Evolutionary conservation across 805 yeast species (phyloP), one percentile per base, ranked within the genome.

Genomic region (Candida loeiensis): DNA sequence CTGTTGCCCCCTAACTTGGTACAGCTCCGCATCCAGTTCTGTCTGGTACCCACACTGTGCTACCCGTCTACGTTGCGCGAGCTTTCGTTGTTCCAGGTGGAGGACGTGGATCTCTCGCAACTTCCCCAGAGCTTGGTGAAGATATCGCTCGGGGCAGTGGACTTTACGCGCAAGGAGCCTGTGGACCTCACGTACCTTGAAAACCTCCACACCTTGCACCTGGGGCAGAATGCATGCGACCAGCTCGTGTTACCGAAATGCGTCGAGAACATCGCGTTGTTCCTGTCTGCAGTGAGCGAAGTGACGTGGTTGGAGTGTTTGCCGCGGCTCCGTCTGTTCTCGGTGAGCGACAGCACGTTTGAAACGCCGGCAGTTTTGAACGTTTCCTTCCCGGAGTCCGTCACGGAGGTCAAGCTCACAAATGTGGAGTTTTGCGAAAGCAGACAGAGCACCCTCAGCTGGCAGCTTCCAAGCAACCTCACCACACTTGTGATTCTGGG

Each of bases 321-420:
- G 14, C 32, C 20, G 6, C 21, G 16, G 21, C 30, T 36, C 11
- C 24, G 12, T n/a, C 39, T 22, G 19, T 27, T 36, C 19, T 20
- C 21, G 18, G 22, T 36, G 11, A 36, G 13, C 12, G 33, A 20
- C 19, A 36, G 39, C 18, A 27, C 33, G 25, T 22, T 36, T 20
- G 39, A 14, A 28, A 20, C 39, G 19, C 39, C 14, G 24, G 27
- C 25, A 11, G 39, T 36, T 14, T 36, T 36, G 34, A 33, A 36
- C n/a, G 15, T 36, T 34, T 27, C 26, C 6, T 36, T 28, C 15
- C 39, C 39, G 2, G 14, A 6, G 3, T 11, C 34, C 15, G 16
- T 36, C n/a, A 28, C 18, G 4, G 33, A 28, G 14, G 14, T 36
- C 19, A 16, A 19, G 27, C 18, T 36, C 33, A 27, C 21, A 13